These are phyloP conservation scores for Cercospora brassicicola DNA, from an alignment of 2,329 filamentous ascomycete species.

Conservation along the genomic window DNA sequence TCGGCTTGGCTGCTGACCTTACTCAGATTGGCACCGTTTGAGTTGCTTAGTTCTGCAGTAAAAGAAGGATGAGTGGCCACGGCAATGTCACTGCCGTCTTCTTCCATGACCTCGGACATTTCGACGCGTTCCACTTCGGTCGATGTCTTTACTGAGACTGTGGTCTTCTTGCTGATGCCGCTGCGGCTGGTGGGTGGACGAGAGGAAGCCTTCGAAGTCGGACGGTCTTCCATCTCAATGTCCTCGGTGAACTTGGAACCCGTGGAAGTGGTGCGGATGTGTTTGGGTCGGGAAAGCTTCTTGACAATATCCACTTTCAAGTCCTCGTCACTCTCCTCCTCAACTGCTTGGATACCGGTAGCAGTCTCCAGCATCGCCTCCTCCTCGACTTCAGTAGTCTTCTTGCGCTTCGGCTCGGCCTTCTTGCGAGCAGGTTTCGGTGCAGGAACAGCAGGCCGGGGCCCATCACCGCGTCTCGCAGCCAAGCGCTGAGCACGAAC, in stretches of 20 bases:
- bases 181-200: conserved; percentile 6
- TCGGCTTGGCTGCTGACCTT: conserved; percentile 12
- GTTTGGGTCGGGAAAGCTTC: conserved; percentile 15
- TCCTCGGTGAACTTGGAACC: conserved; percentile 28
- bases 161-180: conserved; percentile 22
- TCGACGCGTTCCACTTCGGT: conserved; percentile 19
- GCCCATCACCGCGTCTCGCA: conserved; percentile 7
- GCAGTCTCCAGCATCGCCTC: not conserved
- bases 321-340: conserved; percentile 20
- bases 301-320: conserved; percentile 15
- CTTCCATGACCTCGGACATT: conserved; percentile 8
- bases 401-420: conserved; percentile 18
- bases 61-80: conserved; percentile 5
- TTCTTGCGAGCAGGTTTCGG: conserved; percentile 20
- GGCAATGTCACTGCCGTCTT: conserved; percentile 12
- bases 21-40: conserved; percentile 12
- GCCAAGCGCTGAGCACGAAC: conserved; percentile 32
- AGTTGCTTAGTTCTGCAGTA: conserved; percentile 7
- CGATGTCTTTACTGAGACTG: conserved; percentile 21
- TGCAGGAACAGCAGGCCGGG: not conserved
- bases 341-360: conserved; percentile 5
- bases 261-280: conserved; percentile 22
- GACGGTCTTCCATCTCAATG: conserved; percentile 18
- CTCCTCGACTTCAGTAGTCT: conserved; percentile 10
- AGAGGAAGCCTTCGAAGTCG: conserved; percentile 17